phyloP scores from a whole-genome alignment of 305 asterid genomes.

The Solanum hybrid region DNA sequence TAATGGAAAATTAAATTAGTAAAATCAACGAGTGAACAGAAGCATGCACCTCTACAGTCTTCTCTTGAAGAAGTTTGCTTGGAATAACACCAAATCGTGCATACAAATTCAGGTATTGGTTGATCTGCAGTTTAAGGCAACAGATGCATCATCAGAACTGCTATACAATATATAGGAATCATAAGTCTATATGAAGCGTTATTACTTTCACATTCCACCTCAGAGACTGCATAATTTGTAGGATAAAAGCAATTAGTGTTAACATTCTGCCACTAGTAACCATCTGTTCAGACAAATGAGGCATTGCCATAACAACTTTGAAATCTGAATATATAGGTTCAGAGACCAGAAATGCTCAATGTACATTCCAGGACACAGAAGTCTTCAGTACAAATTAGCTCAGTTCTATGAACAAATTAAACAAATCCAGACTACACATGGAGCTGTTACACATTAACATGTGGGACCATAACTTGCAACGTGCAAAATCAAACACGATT shows the following conservation, averaged over 20 bases:
- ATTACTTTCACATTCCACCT: neutral
- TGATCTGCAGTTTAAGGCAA: slow-evolving; percentile 41
- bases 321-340: neutral
- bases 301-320: neutral
- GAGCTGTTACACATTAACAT: neutral
- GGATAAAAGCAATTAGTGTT: neutral
- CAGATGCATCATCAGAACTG: neutral
- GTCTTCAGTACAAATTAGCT: neutral
- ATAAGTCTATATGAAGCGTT: neutral
- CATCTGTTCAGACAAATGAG: neutral
- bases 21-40: neutral
- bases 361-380: neutral
- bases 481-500: neutral
- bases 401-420: neutral
- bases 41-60: slow-evolving; percentile 57
- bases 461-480: neutral
- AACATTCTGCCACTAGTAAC: neutral
- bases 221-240: neutral
- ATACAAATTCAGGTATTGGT: slow-evolving; percentile 62
- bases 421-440: neutral
- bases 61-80: slow-evolving; percentile 70
- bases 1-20: neutral
- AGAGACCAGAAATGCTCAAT: neutral
- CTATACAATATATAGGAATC: neutral
- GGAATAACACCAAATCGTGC: slow-evolving; percentile 66